Conservation (phyloP, 192 early-diverging fungal genomes). For the Umbelopsis vinacea region DNA sequence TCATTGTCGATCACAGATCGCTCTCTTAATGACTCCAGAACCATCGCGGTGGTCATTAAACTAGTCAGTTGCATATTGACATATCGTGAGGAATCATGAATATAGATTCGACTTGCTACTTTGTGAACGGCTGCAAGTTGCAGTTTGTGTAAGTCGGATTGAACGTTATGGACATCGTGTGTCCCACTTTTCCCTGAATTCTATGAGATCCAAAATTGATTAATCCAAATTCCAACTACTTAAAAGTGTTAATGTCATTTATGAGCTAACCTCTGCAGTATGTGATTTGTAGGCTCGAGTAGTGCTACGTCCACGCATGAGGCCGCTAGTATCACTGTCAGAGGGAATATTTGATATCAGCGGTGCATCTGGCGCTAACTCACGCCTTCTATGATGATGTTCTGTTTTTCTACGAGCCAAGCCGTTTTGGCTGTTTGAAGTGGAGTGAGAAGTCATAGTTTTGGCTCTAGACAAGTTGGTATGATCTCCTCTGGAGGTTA, state of each 20-base stretch:
- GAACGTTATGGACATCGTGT: not conserved
- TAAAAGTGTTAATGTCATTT: not conserved
- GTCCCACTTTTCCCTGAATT: constrained; percentile 1
- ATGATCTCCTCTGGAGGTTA: not conserved
- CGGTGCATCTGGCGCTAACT: not conserved
- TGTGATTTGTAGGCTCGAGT: no score
- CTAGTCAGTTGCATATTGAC: constrained; percentile 81
- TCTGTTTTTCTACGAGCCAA: not conserved
- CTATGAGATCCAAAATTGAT: not conserved
- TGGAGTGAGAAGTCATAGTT: not conserved
- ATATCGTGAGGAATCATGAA: constrained; percentile 77
- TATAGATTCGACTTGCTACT: constrained; percentile 86
- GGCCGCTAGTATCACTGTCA: not conserved
- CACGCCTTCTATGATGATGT: not conserved
- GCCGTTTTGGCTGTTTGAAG: not conserved
- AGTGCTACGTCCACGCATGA: constrained; percentile 9
- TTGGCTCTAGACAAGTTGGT: not conserved
- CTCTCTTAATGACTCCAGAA: constrained; percentile 71
- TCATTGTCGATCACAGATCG: constrained; percentile 59
- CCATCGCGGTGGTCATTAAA: constrained; percentile 71
- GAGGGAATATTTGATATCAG: not conserved
- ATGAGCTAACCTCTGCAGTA: not conserved
- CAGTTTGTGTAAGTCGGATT: constrained; percentile 12
- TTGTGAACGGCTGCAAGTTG: constrained; percentile 33
- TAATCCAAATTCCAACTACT: not conserved